Base-by-base conservation (phyloP, 805 yeast genomes). In the Ascoidea tarda region DNA sequence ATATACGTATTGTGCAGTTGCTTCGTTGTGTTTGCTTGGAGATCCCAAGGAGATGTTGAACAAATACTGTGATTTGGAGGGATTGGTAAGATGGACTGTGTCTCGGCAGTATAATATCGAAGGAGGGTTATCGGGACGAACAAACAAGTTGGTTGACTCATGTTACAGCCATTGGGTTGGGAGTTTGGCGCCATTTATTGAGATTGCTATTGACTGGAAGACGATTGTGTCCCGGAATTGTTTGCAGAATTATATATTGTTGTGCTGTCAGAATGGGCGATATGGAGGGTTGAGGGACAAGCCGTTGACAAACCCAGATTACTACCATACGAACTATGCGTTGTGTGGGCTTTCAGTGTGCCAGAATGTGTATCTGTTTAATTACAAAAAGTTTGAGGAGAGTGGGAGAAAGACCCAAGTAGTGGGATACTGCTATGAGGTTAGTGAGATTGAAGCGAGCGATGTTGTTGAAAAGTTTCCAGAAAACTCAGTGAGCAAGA, bases 151-250 rank as follows among this genome's bases (percentile, higher is more conserved):
- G 38, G 98, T 93, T 1, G 99, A 93, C 64, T 96, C 96, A 0
- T 93, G 99, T 66, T 93, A 93, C 64, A 80, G 91, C 62, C 91
- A 84, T 65, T 93, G 99, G 99, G 84, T 89, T 1, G 98, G 98
- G 1, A 95, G 88, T 0, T 64, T 82, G 46, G 71, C 75, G 56
- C 79, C 87, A 0, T 65, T 87, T 44, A 54, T 88, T 4, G 93
- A 86, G 54, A 69, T 76, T 0, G 68, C 82, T 0, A 44, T 70
- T 1, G 69, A 63, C 14, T 61, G 65, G 2, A 60, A 63, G 0
- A 31, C 51, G 3, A 57, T 75, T 54, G 62, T 83, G 55, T 72
- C 81, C 54, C 75, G 89, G 55, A 69, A 73, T 6, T 80, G 77
- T 1, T 67, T 91, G 48, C 76, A 73, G 52, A 73, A 77, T 50